Conservation (phyloP, 2,329 filamentous ascomycete genomes). For the Curvularia hawaiiensis region DNA sequence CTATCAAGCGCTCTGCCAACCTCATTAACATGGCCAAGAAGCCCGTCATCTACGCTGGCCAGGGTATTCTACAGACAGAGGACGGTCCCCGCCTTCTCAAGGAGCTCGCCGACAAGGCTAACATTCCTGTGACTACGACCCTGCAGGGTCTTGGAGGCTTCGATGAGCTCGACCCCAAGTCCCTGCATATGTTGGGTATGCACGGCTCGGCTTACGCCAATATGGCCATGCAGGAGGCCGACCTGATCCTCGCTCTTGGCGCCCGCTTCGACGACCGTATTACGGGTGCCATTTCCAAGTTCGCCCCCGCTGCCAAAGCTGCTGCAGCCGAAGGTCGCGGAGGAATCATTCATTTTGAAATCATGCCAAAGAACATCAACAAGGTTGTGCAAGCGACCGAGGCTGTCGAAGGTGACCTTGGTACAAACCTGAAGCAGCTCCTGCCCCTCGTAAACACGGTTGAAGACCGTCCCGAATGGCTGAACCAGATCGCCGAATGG, state of each 20-base stretch:
- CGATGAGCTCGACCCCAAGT: conserved; percentile 92
- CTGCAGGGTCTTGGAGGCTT: conserved; percentile 91
- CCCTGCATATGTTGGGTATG: conserved; percentile 98
- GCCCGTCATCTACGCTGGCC: conserved; percentile 92
- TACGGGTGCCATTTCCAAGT: conserved; percentile 79
- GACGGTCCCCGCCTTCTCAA: conserved; percentile 81
- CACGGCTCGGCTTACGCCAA: conserved; percentile 97
- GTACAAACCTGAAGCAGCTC: conserved; percentile 75
- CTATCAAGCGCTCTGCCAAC: conserved; percentile 76
- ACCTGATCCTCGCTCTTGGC: conserved; percentile 93
- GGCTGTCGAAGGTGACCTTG: conserved; percentile 91
- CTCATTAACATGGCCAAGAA: conserved; percentile 90
- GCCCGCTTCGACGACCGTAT: conserved; percentile 97
- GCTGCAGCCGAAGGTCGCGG: conserved; percentile 85
- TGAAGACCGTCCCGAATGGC: conserved; percentile 80
- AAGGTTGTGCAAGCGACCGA: conserved; percentile 97
- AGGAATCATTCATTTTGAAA: conserved; percentile 96
- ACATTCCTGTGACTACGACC: conserved; percentile 94
- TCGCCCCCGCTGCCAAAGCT: conserved; percentile 84
- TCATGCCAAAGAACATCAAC: conserved; percentile 99
- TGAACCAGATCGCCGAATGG: conserved; percentile 86
- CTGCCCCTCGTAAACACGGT: conserved; percentile 72
- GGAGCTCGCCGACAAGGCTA: conserved; percentile 86
- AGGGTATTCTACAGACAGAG: conserved; percentile 81
- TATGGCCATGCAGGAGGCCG: conserved; percentile 96